phyloP scores from a whole-genome alignment of 2,329 filamentous ascomycete genomes.

The Chaetomiaceae sp. region DNA sequence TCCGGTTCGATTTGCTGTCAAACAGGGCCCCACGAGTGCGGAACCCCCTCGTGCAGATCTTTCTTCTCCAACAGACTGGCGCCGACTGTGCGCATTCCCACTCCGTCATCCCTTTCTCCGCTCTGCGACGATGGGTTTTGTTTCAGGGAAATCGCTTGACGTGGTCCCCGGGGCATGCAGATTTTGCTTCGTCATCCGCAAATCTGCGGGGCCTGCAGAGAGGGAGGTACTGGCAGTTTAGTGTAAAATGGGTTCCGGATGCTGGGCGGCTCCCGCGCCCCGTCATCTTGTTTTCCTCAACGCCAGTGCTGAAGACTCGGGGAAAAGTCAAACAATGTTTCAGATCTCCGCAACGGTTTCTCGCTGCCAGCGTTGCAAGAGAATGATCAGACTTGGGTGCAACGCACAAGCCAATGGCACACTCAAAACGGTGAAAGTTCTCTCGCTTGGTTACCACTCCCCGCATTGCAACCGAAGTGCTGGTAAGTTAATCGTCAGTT shows the following conservation, averaged over 20 bases:
- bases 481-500: no score
- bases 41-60: conserved; percentile 10
- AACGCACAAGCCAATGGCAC: no score
- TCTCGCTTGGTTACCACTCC: no score
- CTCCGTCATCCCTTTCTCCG: conserved; percentile 1
- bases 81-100: background rate
- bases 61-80: background rate
- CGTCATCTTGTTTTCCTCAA: background rate
- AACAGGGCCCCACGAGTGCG: background rate
- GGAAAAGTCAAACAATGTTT: background rate
- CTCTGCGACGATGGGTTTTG: background rate
- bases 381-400: no score
- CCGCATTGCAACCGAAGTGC: no score
- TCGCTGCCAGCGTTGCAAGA: background rate
- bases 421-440: background rate
- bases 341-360: background rate
- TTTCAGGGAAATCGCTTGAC: conserved; percentile 1
- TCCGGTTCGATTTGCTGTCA: conserved; percentile 7
- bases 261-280: background rate
- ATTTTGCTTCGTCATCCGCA: background rate
- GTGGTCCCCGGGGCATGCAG: background rate
- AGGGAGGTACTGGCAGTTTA: background rate
- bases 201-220: background rate
- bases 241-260: background rate
- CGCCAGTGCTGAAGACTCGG: background rate